Conservation (phyloP, 2,329 filamentous ascomycete species). For the Ophiognomonia clavigignenti-juglandacearum region DNA sequence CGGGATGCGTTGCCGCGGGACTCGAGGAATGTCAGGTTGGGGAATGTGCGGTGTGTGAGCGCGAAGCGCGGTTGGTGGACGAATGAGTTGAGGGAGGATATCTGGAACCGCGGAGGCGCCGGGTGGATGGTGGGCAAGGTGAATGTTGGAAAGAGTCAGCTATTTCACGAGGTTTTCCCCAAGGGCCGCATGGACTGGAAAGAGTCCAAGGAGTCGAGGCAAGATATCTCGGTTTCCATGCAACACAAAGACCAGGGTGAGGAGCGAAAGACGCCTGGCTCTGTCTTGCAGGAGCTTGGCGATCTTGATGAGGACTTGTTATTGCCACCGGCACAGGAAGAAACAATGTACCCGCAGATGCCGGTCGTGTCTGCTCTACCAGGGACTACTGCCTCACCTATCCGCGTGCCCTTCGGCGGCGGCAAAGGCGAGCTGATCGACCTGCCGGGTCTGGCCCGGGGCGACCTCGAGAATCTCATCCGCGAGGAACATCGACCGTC, state of each 20-base stretch:
- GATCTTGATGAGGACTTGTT: conserved; percentile 45
- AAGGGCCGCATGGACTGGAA: conserved; percentile 54
- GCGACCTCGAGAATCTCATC: conserved; percentile 67
- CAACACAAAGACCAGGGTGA: conserved; percentile 23
- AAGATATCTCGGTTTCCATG: conserved; percentile 31
- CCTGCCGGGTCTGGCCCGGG: conserved; percentile 77
- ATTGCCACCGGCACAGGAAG: conserved; percentile 70
- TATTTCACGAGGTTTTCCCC: conserved; percentile 85
- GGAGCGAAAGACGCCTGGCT: conserved; percentile 20
- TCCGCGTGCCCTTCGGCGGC: conserved; percentile 83
- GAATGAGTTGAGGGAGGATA: conserved; percentile 75
- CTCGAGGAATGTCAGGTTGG: conserved; percentile 70
- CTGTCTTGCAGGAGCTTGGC: conserved; percentile 15
- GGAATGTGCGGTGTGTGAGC: conserved; percentile 83
- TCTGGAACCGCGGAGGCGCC: conserved; percentile 77
- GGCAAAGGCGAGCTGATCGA: conserved; percentile 90
- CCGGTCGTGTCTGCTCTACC: conserved; percentile 82
- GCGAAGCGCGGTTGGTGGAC: conserved; percentile 90
- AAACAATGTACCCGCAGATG: conserved; percentile 75
- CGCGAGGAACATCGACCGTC: conserved; percentile 58
- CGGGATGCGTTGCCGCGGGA: conserved; percentile 67
- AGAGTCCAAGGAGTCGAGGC: conserved; percentile 29
- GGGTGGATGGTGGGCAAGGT: conserved; percentile 98
- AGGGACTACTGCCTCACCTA: conserved; percentile 92
- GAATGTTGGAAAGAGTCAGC: conserved; percentile 92